Conservation (phyloP, 225 moss, liverwort and hornwort genomes). For the Marchantia polymorpha region DNA sequence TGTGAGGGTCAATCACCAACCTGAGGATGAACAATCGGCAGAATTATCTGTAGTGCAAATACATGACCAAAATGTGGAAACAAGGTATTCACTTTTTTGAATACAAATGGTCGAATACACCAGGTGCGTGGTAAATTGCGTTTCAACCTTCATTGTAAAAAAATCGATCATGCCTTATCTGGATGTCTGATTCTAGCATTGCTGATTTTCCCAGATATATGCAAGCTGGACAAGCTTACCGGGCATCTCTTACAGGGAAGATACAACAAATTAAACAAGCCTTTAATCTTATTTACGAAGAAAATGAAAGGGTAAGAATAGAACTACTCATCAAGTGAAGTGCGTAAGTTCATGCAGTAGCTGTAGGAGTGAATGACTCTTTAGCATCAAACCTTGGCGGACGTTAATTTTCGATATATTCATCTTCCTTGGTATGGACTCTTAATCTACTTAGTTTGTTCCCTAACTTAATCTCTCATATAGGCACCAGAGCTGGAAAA, state of each 20-base stretch:
- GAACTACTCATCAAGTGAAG: background rate
- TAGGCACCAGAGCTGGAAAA: conserved; percentile 76
- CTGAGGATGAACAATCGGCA: conserved; percentile 10
- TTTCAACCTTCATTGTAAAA: background rate
- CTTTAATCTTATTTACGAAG: conserved; percentile 58
- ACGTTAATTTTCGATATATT: background rate
- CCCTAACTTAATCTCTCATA: background rate
- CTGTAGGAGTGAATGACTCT: background rate
- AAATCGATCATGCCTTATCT: background rate
- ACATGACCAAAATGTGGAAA: conserved; percentile 50
- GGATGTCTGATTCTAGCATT: background rate
- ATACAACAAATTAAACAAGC: conserved; percentile 37
- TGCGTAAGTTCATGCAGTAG: background rate
- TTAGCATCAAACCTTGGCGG: background rate
- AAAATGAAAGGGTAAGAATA: conserved; percentile 46
- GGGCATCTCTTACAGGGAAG: conserved; percentile 34
- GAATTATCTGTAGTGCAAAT: conserved; percentile 44
- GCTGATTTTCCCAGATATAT: conserved; percentile 46
- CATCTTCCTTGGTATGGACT: background rate
- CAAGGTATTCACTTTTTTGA: conserved; percentile 30
- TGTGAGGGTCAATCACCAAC: conserved; percentile 24
- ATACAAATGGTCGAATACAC: background rate
- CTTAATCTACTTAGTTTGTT: no score
- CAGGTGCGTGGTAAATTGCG: background rate
- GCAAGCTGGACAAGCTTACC: conserved; percentile 45